Evolutionary conservation across 140 eudicot genomes (phyloP).

Genomic region (Cichorium intybus): DNA sequence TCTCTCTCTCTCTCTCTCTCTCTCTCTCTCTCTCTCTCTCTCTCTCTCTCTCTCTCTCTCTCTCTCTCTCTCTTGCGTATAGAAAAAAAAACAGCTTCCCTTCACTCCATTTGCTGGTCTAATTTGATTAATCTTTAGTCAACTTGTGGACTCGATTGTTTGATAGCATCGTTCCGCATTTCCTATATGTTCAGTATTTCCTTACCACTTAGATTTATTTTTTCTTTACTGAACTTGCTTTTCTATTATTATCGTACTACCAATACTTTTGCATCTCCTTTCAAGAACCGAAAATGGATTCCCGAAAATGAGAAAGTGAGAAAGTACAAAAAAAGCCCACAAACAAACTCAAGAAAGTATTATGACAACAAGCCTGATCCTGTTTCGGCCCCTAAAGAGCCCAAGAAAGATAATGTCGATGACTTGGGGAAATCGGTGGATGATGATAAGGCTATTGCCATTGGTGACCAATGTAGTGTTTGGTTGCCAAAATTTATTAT

Average conservation of each 20-base stretch:
- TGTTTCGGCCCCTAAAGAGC: conserved; percentile 37
- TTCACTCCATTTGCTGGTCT: neutral
- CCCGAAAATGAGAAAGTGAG: conserved; percentile 54
- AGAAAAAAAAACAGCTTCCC: no score
- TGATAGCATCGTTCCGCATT: neutral
- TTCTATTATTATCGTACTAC: neutral
- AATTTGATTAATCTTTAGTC: neutral
- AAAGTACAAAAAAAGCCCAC: conserved; percentile 48
- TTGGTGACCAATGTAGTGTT: no score
- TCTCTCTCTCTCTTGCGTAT: no score
- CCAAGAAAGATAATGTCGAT: conserved; percentile 35
- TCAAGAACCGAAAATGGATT: conserved; percentile 59
- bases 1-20: no score
- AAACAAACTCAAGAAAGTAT: conserved; percentile 35
- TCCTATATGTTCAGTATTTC: neutral
- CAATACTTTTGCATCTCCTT: neutral
- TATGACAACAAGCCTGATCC: conserved; percentile 41
- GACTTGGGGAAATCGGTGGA: conserved; percentile 38
- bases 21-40: no score
- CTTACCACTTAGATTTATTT: no score
- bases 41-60: no score
- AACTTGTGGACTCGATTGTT: neutral
- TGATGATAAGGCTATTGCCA: no score
- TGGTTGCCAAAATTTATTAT: no score
- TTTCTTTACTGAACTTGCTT: neutral